phyloP scores from a whole-genome alignment of 305 asterid genomes.

The Fraxinus baroniana region DNA sequence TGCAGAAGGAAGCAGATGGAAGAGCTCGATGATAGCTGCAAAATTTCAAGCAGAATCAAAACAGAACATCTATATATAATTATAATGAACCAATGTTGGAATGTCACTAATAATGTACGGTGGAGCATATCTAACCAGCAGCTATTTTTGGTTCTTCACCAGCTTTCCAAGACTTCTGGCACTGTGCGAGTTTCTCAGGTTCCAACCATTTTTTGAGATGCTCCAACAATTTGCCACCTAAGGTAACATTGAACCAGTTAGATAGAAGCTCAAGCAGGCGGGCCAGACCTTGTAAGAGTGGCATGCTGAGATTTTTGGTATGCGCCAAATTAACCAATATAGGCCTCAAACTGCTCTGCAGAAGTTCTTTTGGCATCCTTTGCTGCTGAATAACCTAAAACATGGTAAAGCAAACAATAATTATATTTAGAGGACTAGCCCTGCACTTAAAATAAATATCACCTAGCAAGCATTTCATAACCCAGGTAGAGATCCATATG shows the following conservation, averaged over 20 bases:
- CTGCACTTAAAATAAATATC: neutral
- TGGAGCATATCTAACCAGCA: conserved; percentile 62
- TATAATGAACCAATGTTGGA: neutral
- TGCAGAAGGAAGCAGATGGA: conserved; percentile 96
- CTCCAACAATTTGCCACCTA: conserved; percentile 98
- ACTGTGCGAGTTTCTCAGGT: conserved; percentile 92
- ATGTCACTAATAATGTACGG: conserved; percentile 23
- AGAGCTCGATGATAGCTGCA: conserved; percentile 99
- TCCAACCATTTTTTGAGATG: conserved; percentile 99
- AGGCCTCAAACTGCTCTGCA: conserved; percentile 98
- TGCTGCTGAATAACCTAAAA: conserved; percentile 92
- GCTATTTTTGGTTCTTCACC: conserved; percentile 99
- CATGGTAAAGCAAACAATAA: conserved; percentile 15
- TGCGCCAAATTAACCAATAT: conserved; percentile 95
- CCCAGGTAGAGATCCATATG: conserved; percentile 9
- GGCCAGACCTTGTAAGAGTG: conserved; percentile 98
- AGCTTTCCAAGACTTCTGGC: conserved; percentile 98
- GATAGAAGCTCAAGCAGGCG: conserved; percentile 97
- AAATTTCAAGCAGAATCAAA: conserved; percentile 21
- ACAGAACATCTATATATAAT: conserved; percentile 16
- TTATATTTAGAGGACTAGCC: neutral
- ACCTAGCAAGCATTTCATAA: conserved; percentile 4
- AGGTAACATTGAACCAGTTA: conserved; percentile 97
- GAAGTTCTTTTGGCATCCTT: conserved; percentile 98
- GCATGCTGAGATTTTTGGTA: conserved; percentile 98